phyloP scores from a whole-genome alignment of 306 rosid genomes.

The Gastrolobium villosum region DNA sequence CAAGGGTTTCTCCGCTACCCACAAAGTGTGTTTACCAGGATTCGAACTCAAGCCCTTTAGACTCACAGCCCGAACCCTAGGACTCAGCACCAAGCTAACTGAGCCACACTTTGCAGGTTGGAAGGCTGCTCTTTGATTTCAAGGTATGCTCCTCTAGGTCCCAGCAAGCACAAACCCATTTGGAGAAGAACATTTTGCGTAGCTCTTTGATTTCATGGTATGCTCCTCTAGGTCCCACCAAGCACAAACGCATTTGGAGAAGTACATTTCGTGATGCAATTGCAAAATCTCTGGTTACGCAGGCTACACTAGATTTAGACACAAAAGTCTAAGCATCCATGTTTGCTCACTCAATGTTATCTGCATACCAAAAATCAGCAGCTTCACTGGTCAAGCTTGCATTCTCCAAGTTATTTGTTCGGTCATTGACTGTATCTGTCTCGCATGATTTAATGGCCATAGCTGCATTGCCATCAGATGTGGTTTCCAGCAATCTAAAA shows the following conservation, averaged over 20 bases:
- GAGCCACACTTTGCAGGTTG: too few species aligned
- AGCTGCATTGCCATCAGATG: conserved; percentile 31
- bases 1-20: too few species aligned
- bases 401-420: conserved; percentile 59
- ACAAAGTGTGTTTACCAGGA: too few species aligned
- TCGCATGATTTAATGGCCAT: conserved; percentile 51
- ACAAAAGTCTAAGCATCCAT: conserved; percentile 85
- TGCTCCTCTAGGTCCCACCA: conserved; percentile 92
- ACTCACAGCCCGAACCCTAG: too few species aligned
- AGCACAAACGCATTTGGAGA: conserved; percentile 94
- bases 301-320: conserved; percentile 90
- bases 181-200: conserved; percentile 94
- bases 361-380: conserved; percentile 62
- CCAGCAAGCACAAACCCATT: conserved; percentile 93
- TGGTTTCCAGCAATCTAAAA: conserved; percentile 33
- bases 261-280: conserved; percentile 69
- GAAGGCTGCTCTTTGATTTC: too few species aligned
- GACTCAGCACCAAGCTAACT: too few species aligned
- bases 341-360: conserved; percentile 88
- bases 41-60: too few species aligned
- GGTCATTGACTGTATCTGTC: conserved; percentile 47
- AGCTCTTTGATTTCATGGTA: conserved; percentile 25
- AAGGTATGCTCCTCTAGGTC: conserved; percentile 85
- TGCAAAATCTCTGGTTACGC: conserved; percentile 90
- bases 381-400: conserved; percentile 68